These are phyloP conservation scores for Bretschneidera sinensis DNA, from an alignment of 345 rosid species.

Conservation along the genomic window DNA sequence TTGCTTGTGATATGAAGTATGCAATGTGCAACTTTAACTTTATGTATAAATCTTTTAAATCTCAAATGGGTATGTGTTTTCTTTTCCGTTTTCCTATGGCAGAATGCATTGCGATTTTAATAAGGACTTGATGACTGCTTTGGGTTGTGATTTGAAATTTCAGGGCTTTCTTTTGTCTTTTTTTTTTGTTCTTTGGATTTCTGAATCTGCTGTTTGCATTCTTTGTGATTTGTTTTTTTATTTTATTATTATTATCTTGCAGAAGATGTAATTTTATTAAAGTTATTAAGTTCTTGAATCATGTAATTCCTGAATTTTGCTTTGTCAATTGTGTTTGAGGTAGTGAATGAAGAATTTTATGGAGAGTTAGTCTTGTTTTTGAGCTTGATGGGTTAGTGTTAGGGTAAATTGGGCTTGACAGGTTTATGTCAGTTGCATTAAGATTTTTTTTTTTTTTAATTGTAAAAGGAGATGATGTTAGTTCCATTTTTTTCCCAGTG, in stretches of 20 bases:
- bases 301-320: background rate
- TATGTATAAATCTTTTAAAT: background rate
- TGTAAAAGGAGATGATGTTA: no score
- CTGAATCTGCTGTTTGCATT: background rate
- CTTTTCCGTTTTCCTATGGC: background rate
- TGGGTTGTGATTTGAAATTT: background rate
- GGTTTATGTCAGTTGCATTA: background rate
- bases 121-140: no score
- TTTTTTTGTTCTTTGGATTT: no score
- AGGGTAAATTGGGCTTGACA: no score
- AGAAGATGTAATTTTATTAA: background rate
- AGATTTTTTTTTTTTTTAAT: background rate
- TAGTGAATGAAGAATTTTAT: background rate
- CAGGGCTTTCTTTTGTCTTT: background rate
- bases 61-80: background rate
- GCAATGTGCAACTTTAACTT: no score
- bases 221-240: background rate
- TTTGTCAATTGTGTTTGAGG: background rate
- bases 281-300: no score
- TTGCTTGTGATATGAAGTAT: no score
- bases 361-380: background rate
- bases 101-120: conserved; percentile 7
- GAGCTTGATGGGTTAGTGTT: background rate
- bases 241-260: background rate
- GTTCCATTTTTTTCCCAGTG: no score